phyloP scores from a whole-genome alignment of 1,284 basidiomycete genomes.

The Inonotus obliquus region DNA sequence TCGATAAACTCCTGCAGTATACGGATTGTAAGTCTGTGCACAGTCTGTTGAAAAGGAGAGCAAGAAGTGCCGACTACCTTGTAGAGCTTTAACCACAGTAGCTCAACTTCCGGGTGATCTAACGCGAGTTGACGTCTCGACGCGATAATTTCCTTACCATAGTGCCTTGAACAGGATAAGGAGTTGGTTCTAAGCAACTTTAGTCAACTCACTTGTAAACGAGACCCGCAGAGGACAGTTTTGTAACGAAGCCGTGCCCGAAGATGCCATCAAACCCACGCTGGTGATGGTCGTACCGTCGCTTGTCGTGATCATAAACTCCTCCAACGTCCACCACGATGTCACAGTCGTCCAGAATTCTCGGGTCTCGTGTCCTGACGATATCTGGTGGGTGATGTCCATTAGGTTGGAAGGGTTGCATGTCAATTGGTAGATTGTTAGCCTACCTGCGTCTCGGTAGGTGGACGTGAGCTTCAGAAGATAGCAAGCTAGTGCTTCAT shows the following conservation, averaged over 20 bases:
- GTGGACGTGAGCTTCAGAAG: constrained; percentile 76
- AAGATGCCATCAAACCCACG: constrained; percentile 90
- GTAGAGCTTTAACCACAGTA: constrained; percentile 89
- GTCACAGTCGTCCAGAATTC: constrained; percentile 76
- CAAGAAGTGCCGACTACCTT: constrained; percentile 51
- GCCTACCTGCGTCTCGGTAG: constrained; percentile 71
- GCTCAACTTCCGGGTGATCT: constrained; percentile 61
- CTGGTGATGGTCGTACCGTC: constrained; percentile 96
- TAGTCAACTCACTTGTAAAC: constrained; percentile 78
- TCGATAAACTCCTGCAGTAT: constrained; percentile 81
- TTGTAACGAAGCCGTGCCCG: constrained; percentile 80
- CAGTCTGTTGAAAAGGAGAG: background rate
- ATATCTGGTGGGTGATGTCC: constrained; percentile 46
- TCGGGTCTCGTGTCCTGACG: constrained; percentile 79
- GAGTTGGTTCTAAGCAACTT: background rate
- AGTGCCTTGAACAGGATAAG: constrained; percentile 61
- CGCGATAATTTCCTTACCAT: constrained; percentile 85
- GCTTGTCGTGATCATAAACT: constrained; percentile 75
- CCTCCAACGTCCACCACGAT: constrained; percentile 99
- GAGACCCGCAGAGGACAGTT: constrained; percentile 90
- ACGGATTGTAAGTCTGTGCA: background rate
- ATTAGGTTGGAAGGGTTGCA: background rate
- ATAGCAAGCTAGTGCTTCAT: constrained; percentile 93
- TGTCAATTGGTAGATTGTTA: background rate
- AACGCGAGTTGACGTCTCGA: constrained; percentile 47